Base-by-base conservation (phyloP, 352 stramenopile species). In the Phytophthora fragariaefolia region DNA sequence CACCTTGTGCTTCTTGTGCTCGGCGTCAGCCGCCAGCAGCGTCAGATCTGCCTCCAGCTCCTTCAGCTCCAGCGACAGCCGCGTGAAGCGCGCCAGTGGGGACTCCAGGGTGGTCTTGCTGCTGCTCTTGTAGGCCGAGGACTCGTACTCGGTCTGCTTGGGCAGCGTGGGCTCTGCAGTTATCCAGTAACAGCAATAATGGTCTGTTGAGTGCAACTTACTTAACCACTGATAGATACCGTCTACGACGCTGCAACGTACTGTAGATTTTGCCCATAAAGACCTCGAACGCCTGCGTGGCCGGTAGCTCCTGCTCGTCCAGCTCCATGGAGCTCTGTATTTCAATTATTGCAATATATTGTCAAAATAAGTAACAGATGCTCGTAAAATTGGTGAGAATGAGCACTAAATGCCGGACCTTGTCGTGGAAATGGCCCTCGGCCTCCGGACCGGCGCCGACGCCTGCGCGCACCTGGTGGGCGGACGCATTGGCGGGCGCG, bases 181-280 rank as follows among this genome's bases (percentile, higher is more conserved):
- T 43, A 9, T 56, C 20, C 24, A 30, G 48, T 20, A 59, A 60
- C 45, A 51, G 27, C 3, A 47, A 65, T 47, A 55, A 50, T 32
- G 10, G 43, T 58, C 17, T n/a, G 40, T 36, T 10, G 18, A 2
- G 6, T 20, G 18, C 9, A n/a, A n/a, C n/a, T 6, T 17, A 43
- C 34, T 43, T 17, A 13, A 10, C 34, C 3, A 43, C 18, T 43
- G 3, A 20, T 8, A 43, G 13, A 6, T 20, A 6, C n/a, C n/a
- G n/a, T n/a, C n/a, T n/a, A 18, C 9, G 34, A 17, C 10, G 52
- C 6, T 48, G 6, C 4, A 38, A 78, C 71, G 64, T 48, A 93
- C 85, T 91, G 73, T 93, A 93, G 34, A 93, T 74, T 77, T 91
- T 93, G 69, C 85, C 85, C 85, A 93, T 93, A 52, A 93, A 93